These are phyloP conservation scores for Datura wrightii DNA, from an alignment of 257 asterid species.

Conservation along the genomic window DNA sequence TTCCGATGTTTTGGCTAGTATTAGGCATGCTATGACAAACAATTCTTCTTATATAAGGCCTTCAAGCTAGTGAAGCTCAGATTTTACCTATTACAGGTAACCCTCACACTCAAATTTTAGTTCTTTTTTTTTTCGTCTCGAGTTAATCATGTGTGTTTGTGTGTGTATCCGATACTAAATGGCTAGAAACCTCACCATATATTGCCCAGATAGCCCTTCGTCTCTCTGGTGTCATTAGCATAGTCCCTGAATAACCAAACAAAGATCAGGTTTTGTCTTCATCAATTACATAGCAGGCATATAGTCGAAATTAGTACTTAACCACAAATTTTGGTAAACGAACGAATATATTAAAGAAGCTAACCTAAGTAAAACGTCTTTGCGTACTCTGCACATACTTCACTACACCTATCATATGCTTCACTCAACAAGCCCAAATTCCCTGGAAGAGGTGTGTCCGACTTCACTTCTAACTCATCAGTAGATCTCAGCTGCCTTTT, in stretches of 20 bases:
- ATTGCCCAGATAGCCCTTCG: conserved; percentile 98
- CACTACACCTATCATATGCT: conserved; percentile 94
- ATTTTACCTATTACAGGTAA: neutral
- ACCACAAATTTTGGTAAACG: conserved; percentile 23
- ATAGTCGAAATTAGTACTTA: neutral
- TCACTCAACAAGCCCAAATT: conserved; percentile 67
- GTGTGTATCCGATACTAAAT: conserved; percentile 10
- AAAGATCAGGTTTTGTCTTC: neutral
- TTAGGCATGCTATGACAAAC: neutral
- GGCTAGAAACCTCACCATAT: conserved; percentile 65
- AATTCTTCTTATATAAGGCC: neutral
- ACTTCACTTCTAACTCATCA: conserved; percentile 68
- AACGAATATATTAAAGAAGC: conserved; percentile 44
- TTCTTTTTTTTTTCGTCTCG: neutral
- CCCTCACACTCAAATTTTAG: neutral
- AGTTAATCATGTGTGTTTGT: neutral
- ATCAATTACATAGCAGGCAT: neutral
- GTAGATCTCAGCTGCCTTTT: conserved; percentile 58
- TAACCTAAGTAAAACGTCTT: conserved; percentile 96
- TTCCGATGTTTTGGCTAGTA: neutral
- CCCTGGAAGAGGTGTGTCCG: conserved; percentile 69
- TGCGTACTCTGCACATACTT: conserved; percentile 98
- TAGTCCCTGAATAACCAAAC: conserved; percentile 64
- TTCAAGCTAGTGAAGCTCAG: neutral
- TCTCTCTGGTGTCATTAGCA: conserved; percentile 96